phyloP scores from a whole-genome alignment of 176 grass and related monocot species.

The Tillandsia leiboldiana region DNA sequence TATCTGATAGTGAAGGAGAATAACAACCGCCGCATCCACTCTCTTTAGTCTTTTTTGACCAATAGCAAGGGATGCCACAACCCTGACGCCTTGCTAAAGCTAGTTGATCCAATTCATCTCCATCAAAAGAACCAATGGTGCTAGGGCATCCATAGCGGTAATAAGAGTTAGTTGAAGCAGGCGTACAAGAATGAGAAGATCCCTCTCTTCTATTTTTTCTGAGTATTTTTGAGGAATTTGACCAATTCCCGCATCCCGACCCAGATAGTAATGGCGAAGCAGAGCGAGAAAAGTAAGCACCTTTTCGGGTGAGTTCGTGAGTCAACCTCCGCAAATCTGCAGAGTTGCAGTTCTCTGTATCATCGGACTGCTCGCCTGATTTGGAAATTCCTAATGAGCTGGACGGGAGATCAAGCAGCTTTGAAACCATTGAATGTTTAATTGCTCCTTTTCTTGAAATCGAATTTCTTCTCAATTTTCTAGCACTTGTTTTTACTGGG shows the following conservation, averaged over 20 bases:
- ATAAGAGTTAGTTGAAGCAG: constrained; percentile 74
- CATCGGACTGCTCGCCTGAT: constrained; percentile 51
- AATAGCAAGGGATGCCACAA: constrained; percentile 46
- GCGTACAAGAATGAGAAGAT: constrained; percentile 76
- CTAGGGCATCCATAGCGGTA: constrained; percentile 37
- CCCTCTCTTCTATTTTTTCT: constrained; percentile 45
- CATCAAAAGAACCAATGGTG: constrained; percentile 55
- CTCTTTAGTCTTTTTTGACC: constrained; percentile 41
- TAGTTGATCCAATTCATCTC: constrained; percentile 54
- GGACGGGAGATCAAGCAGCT: constrained; percentile 30
- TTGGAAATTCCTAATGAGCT: constrained; percentile 27
- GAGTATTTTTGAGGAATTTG: constrained; percentile 56
- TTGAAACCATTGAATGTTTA: constrained; percentile 34
- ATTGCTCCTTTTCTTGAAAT: constrained; percentile 26
- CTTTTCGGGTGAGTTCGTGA: constrained; percentile 40
- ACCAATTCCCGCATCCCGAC: constrained; percentile 65
- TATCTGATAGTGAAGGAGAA: constrained; percentile 80
- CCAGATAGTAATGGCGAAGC: constrained; percentile 55
- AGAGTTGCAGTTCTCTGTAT: constrained; percentile 46
- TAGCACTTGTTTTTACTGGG: constrained; percentile 39
- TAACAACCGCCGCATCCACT: constrained; percentile 25
- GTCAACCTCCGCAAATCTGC: constrained; percentile 25
- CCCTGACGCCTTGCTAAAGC: constrained; percentile 44
- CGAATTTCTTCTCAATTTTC: constrained; percentile 44
- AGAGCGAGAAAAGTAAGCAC: constrained; percentile 39